Evolutionary conservation across 331 rosid species (phyloP).

Genomic region (Arachis monticola): DNA sequence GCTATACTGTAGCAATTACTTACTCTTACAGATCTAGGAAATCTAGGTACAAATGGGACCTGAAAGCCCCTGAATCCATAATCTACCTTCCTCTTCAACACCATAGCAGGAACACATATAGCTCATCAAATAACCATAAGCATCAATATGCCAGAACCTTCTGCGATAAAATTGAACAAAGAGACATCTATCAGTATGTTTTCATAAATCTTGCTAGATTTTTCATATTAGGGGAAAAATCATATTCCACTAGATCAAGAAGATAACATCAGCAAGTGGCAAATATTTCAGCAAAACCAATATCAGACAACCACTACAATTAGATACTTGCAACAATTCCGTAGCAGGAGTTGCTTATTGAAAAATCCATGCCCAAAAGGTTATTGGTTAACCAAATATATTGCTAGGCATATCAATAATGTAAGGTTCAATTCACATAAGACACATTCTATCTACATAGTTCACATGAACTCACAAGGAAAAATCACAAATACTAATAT

Average conservation of each 20-base stretch:
- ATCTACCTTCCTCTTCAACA: constrained; percentile 73
- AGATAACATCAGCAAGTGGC: constrained; percentile 14
- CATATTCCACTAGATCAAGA: constrained; percentile 22
- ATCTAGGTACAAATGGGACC: constrained; percentile 70
- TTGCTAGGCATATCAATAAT: not conserved
- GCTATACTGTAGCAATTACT: constrained; percentile 39
- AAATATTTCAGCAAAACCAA: not conserved
- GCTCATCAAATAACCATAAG: constrained; percentile 55
- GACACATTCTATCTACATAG: not conserved
- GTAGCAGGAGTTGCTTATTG: not conserved
- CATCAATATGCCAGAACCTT: constrained; percentile 24
- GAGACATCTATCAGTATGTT: constrained; percentile 26
- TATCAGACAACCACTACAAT: not conserved
- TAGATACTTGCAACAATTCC: constrained; percentile 15
- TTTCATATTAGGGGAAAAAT: not conserved
- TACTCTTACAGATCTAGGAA: constrained; percentile 90
- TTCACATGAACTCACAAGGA: constrained; percentile 11
- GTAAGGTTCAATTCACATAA: not conserved
- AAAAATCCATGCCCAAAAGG: not conserved
- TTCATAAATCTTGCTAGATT: constrained; percentile 7
- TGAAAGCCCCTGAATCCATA: constrained; percentile 70
- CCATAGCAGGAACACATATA: constrained; percentile 73
- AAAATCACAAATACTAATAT: constrained; percentile 7
- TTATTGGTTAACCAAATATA: not conserved
- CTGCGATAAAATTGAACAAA: constrained; percentile 28